Conservation (phyloP, 768 basidiomycete genomes). For the Macrolepiota dolichaula region DNA sequence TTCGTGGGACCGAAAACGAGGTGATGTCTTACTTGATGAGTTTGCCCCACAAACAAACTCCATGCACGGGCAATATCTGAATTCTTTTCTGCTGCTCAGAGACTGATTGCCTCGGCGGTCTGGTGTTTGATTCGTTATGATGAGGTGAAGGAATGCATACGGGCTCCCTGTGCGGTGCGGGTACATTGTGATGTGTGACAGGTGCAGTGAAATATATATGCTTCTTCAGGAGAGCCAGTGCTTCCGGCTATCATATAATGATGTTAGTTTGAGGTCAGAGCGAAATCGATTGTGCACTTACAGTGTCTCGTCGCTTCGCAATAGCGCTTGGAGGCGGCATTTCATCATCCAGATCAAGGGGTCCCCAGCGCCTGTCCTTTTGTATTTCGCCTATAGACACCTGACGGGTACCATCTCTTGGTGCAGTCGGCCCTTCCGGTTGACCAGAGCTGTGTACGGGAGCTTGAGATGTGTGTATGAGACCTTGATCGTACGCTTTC, state of each 20-base stretch:
- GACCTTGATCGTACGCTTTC: conserved; percentile 44
- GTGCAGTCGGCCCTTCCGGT: not conserved
- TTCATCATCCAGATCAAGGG: conserved; percentile 62
- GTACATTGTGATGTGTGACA: conserved; percentile 48
- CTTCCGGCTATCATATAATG: conserved; percentile 38
- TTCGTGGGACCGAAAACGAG: not conserved
- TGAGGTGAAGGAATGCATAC: conserved; percentile 47
- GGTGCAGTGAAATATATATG: conserved; percentile 55
- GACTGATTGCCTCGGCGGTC: conserved; percentile 49
- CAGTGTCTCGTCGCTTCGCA: conserved; percentile 67
- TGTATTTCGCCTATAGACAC: conserved; percentile 29
- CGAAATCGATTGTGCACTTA: conserved; percentile 22
- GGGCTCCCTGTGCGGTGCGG: conserved; percentile 42
- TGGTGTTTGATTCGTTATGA: conserved; percentile 43
- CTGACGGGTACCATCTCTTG: conserved; percentile 2
- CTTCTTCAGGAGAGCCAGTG: conserved; percentile 53
- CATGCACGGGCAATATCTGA: conserved; percentile 45
- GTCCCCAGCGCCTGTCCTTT: conserved; percentile 45
- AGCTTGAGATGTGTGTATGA: conserved; percentile 22
- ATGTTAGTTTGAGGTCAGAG: not conserved
- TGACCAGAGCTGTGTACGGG: not conserved
- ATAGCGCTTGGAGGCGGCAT: conserved; percentile 70
- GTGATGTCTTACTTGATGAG: conserved; percentile 38
- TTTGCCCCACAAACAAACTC: conserved; percentile 52
- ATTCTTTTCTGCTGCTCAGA: conserved; percentile 47